Percentiles rank a stretch among this genome's conserved stretches.
Evolutionary conservation across 805 yeast genomes (phyloP).

Genomic region (Wickerhamomyces bisporus): DNA sequence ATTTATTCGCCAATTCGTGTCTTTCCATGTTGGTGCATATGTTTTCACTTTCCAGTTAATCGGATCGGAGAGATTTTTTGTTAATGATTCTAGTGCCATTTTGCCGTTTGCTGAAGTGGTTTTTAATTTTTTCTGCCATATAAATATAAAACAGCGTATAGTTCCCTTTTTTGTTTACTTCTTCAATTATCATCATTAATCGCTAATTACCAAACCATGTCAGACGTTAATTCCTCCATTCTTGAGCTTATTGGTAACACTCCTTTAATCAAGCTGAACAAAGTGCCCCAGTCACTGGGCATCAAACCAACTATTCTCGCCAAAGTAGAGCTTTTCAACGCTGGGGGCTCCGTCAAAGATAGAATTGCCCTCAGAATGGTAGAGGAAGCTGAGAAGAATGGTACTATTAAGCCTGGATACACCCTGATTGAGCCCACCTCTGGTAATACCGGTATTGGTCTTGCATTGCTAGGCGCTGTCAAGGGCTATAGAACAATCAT

Average conservation of each 20-base stretch:
- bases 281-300: constrained; percentile 70
- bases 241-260: constrained; percentile 83
- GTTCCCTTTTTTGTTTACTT: neutral
- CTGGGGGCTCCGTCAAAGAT: constrained; percentile 89
- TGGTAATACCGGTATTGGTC: constrained; percentile 92
- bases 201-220: neutral
- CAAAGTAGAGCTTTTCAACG: constrained; percentile 77
- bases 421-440: constrained; percentile 87
- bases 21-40: too few species aligned
- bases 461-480: constrained; percentile 83
- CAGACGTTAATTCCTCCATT: constrained; percentile 30
- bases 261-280: constrained; percentile 70
- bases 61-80: too few species aligned
- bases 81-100: too few species aligned
- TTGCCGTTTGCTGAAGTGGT: constrained; percentile 14
- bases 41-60: neutral
- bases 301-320: constrained; percentile 68
- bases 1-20: too few species aligned
- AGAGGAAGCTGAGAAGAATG: constrained; percentile 74
- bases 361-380: constrained; percentile 86
- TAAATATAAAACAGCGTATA: neutral
- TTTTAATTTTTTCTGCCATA: neutral
- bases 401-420: constrained; percentile 77
- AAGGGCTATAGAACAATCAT: constrained; percentile 83
- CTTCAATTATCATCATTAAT: neutral